Base-by-base conservation (phyloP, 2,329 filamentous ascomycete species). In the Paraphoma chrysanthemicola region DNA sequence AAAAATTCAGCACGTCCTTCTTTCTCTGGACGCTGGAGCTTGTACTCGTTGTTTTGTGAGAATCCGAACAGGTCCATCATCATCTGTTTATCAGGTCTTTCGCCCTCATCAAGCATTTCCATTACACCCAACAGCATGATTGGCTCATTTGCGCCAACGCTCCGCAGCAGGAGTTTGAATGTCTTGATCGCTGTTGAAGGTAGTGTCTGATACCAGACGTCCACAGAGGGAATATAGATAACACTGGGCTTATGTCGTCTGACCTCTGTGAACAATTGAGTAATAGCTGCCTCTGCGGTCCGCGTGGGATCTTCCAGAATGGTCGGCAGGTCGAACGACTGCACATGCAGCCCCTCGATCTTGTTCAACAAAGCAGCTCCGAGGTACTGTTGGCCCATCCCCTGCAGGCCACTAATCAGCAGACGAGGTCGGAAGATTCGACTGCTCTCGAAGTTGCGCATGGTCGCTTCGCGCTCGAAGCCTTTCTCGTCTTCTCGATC, bases 371-470 rank as follows among this genome's bases (percentile, higher is more conserved):
- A 81, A 5, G 94, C 95, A 46, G 89, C 88, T 30, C 92, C 88
- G 39, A 99, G 82, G 69, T 99, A 97, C 47, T 89, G 86, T 73
- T 99, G 96, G 0, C 96, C 95, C 94, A 98, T 98, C 9, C 95
- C 95, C 44, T 87, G 83, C 9, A 83, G 75, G n/a, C 95, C 95
- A 42, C 88, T 86, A 53, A 99, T 89, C 30, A 99, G 84, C 51
- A 98, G 82, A 44, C 95, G 85, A 8, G 95, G 96, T 16, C 95
- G 86, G 80, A 96, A 99, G 23, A 97, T 86, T 38, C 94, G 88
- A 18, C 91, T 90, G 48, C 87, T 88, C 68, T 98, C 93, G 74
- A 99, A 98, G 36, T 73, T 76, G 56, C 86, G 82, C 71, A 88
- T 82, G 74, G 89, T 86, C 18, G 87, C 89, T 77, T 99, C 95